Base-by-base conservation (phyloP, 1,284 basidiomycete species). In the Ceratobasidium sp. region DNA sequence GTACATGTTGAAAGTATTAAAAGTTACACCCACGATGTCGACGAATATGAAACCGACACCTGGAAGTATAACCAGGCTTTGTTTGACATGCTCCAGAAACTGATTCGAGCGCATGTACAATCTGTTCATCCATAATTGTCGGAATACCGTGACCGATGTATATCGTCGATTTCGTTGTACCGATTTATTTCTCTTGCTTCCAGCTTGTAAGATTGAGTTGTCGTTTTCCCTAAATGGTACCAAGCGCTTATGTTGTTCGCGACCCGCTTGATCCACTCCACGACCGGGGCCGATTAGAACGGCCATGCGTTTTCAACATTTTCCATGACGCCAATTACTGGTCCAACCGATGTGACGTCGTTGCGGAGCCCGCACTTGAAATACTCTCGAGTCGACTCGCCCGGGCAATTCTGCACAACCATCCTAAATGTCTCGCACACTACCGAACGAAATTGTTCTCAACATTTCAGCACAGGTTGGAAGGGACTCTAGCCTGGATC, bases 381-480 rank as follows among this genome's bases (percentile, higher is more conserved):
- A 55, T 55, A 55, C 23, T 12, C 41, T 44, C 41, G 41, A 44
- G 10, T 55, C n/a, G 20, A 55, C 54, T 55, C 54, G 6, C 54
- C 54, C n/a, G 20, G 20, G n/a, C 57, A 27, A 30, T 20, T 57
- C 54, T 57, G n/a, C 20, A 50, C 48, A 18, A n/a, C 48, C 50
- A 52, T 52, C 50, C 5, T 3, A 6, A n/a, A 69, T 69, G 67
- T 41, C 67, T 20, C 30, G 30, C 5, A 60, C 2, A 18, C 55
- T 71, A 59, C 55, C 69, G 23, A 52, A 71, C 38, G 69, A 71
- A 16, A 46, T 71, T 8, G 3, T 59, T 14, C 48, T 60, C 23
- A 30, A 59, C 10, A 46, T 71, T 18, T 71, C 69, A 59, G 48
- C 52, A 16, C 16, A 23, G 16, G 38, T 59, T 16, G 69, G 30